Percentiles rank a stretch among this genome's conserved stretches.
phyloP scores from a whole-genome alignment of 192 early-diverging fungal genomes.

The Geranomyces variabilis region DNA sequence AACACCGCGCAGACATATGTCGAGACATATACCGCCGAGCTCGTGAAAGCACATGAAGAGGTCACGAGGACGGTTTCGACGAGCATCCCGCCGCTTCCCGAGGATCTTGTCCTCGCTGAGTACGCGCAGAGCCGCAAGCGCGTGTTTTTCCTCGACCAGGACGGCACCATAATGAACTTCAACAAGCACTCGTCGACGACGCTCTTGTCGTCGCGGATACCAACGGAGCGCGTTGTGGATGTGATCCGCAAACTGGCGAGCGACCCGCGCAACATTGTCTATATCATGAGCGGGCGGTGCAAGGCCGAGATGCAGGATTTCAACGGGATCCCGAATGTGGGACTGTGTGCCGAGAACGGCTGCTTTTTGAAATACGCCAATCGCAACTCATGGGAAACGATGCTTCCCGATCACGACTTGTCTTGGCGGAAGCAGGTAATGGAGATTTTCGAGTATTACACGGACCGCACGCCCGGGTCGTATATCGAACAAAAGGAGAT shows the following conservation, averaged over 20 bases:
- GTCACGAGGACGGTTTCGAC: constrained; percentile 34
- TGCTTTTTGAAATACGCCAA: constrained; percentile 67
- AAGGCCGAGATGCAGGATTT: constrained; percentile 44
- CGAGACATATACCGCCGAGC: constrained; percentile 48
- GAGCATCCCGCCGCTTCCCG: constrained; percentile 45
- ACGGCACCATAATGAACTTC: constrained; percentile 49
- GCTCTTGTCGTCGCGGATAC: constrained; percentile 30
- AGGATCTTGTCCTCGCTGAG: constrained; percentile 31
- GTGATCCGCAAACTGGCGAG: constrained; percentile 32
- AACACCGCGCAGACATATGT: constrained; percentile 54
- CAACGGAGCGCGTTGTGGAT: constrained; percentile 18
- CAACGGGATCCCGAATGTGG: constrained; percentile 43
- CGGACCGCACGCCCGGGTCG: constrained; percentile 78
- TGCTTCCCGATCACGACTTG: constrained; percentile 59
- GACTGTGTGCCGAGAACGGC: constrained; percentile 72
- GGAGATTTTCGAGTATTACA: constrained; percentile 84
- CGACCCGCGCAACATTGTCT: constrained; percentile 50
- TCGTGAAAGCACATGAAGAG: constrained; percentile 44
- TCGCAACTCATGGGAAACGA: constrained; percentile 62
- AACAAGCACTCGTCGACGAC: constrained; percentile 36
- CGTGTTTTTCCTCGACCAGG: constrained; percentile 53
- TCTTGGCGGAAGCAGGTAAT: constrained; percentile 70
- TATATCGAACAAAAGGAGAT: constrained; percentile 77
- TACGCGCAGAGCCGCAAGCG: constrained; percentile 38
- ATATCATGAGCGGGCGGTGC: constrained; percentile 50